Percentiles rank a stretch among this genome's conserved stretches.
Conservation (phyloP, 164 flowering plant genomes). For the Annona cherimola region DNA sequence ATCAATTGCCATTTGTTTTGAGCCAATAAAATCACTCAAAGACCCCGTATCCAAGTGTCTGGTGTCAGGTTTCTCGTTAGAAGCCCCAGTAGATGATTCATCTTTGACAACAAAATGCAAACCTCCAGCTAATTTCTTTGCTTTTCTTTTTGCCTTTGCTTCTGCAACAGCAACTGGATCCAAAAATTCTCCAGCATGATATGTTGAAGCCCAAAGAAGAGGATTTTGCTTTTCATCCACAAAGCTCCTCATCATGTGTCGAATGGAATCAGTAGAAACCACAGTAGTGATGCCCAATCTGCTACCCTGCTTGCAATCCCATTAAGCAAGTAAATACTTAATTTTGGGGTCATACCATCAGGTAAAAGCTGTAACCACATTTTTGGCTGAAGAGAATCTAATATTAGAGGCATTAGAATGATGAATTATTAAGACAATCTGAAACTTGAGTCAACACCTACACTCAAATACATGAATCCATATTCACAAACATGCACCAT, state of each 20-base stretch:
- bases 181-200: slow-evolving; percentile 85
- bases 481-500: no score
- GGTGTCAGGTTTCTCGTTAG: slow-evolving; percentile 32
- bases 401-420: no score
- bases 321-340: background rate
- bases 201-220: slow-evolving; percentile 86
- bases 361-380: background rate
- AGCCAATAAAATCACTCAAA: slow-evolving; percentile 41
- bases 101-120: slow-evolving; percentile 32
- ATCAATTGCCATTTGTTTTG: slow-evolving; percentile 81
- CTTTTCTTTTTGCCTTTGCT: slow-evolving; percentile 74
- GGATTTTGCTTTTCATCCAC: slow-evolving; percentile 82
- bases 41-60: slow-evolving; percentile 24
- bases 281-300: slow-evolving; percentile 87
- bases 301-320: slow-evolving; percentile 52
- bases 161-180: slow-evolving; percentile 84
- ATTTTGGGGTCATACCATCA: background rate
- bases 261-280: slow-evolving; percentile 78
- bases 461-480: no score
- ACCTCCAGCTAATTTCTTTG: slow-evolving; percentile 53
- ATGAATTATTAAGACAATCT: no score
- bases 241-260: slow-evolving; percentile 97
- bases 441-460: no score
- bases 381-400: background rate
- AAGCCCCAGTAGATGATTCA: slow-evolving; percentile 27